phyloP scores from a whole-genome alignment of 78 protist genomes.

The Dictyostelium intermedium region DNA sequence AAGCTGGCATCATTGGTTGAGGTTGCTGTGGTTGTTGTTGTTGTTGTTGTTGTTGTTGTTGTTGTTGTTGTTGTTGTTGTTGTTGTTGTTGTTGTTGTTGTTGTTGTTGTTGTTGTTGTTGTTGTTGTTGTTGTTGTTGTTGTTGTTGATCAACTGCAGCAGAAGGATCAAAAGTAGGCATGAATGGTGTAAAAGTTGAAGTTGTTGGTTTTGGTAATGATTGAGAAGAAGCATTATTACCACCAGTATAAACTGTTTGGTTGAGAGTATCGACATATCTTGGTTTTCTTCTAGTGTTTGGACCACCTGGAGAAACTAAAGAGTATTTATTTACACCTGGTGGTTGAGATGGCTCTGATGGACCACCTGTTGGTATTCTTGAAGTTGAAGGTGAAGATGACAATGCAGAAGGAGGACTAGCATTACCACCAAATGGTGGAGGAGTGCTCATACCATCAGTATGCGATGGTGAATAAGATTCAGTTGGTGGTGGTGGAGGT shows the following conservation, averaged over 20 bases:
- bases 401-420: background rate
- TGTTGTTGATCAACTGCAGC: background rate
- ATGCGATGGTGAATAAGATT: background rate
- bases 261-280: conserved; percentile 59
- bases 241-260: conserved; percentile 66
- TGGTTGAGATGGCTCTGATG: background rate
- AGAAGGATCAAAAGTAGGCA: conserved; percentile 7
- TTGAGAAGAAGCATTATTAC: background rate
- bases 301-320: conserved; percentile 23
- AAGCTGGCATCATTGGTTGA: background rate
- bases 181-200: background rate
- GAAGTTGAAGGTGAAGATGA: background rate
- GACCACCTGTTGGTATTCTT: background rate
- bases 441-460: conserved; percentile 20
- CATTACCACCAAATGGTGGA: conserved; percentile 25
- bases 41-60: background rate
- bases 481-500: conserved; percentile 45
- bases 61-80: background rate
- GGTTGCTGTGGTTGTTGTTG: background rate
- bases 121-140: background rate
- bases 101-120: no score
- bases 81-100: background rate
- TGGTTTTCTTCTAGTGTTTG: conserved; percentile 63
- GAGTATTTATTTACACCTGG: conserved; percentile 36
- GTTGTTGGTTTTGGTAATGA: background rate